These are phyloP conservation scores for Trichoderma afroharzianum DNA, from an alignment of 2,329 filamentous ascomycete genomes.

Conservation along the genomic window DNA sequence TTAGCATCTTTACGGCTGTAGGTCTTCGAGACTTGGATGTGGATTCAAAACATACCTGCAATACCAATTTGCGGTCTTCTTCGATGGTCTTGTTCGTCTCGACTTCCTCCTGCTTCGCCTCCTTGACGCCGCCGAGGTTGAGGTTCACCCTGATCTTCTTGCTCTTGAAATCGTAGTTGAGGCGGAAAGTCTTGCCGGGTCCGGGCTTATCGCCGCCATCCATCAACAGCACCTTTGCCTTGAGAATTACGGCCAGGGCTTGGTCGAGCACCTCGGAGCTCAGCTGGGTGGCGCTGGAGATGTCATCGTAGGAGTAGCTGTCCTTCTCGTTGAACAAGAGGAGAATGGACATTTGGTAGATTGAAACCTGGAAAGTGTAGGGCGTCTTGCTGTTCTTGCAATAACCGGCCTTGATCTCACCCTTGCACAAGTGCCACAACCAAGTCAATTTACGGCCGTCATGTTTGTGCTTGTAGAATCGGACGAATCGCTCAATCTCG, in stretches of 20 bases:
- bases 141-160: constrained; percentile 98
- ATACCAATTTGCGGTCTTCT: constrained; percentile 91
- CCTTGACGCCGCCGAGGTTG: constrained; percentile 90
- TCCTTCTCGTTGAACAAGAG: constrained; percentile 93
- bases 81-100: constrained; percentile 99
- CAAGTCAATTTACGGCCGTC: constrained; percentile 94
- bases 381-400: constrained; percentile 85
- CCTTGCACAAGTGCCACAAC: constrained; percentile 98
- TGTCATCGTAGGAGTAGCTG: constrained; percentile 81
- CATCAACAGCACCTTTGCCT: constrained; percentile 82
- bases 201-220: constrained; percentile 68
- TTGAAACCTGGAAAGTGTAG: constrained; percentile 95
- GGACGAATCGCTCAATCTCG: constrained; percentile 84
- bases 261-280: constrained; percentile 81
- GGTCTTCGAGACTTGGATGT: background rate
- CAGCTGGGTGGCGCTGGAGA: constrained; percentile 75
- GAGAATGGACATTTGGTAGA: constrained; percentile 96
- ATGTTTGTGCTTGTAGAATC: constrained; percentile 95
- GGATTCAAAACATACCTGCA: constrained; percentile 67
- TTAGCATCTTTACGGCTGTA: background rate
- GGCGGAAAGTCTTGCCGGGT: constrained; percentile 71
- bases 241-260: constrained; percentile 79
- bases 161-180: constrained; percentile 95
- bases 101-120: constrained; percentile 92
- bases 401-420: constrained; percentile 91